phyloP scores from a whole-genome alignment of 2,329 filamentous ascomycete genomes.

The Ophiocordyceps camponoti-leonardi region DNA sequence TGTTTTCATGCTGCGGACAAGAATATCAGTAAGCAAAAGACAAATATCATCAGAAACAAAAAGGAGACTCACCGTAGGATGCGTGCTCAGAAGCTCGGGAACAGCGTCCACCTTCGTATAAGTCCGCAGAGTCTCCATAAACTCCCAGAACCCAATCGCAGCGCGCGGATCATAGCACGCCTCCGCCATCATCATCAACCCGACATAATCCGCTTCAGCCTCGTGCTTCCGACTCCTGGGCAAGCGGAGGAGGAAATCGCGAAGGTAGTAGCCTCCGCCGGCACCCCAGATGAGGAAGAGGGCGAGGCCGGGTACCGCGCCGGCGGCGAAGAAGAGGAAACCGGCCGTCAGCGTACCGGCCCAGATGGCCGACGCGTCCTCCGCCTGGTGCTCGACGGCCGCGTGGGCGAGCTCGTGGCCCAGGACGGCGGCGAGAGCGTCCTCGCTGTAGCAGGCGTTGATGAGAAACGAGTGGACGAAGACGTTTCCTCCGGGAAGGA shows the following conservation, averaged over 20 bases:
- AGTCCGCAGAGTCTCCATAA: constrained; percentile 38
- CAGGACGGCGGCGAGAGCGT: constrained; percentile 56
- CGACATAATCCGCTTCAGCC: constrained; percentile 66
- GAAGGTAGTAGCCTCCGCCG: constrained; percentile 25
- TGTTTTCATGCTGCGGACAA: constrained; percentile 37
- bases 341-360: constrained; percentile 34
- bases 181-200: constrained; percentile 68
- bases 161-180: constrained; percentile 57
- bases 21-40: neutral
- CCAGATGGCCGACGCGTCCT: constrained; percentile 38
- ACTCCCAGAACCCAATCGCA: constrained; percentile 48
- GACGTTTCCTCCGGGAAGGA: constrained; percentile 62
- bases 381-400: constrained; percentile 48
- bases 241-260: constrained; percentile 46
- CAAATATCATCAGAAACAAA: neutral
- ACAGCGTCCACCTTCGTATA: constrained; percentile 24
- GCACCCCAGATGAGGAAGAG: constrained; percentile 22
- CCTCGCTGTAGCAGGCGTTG: constrained; percentile 46
- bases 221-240: constrained; percentile 58
- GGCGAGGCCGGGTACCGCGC: constrained; percentile 21
- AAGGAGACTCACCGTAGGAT: constrained; percentile 43
- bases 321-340: constrained; percentile 30
- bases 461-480: constrained; percentile 64
- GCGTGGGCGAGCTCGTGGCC: constrained; percentile 71
- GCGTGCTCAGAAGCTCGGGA: constrained; percentile 60